Conservation (phyloP, 345 rosid species). For the Lenwebbia sp. region DNA sequence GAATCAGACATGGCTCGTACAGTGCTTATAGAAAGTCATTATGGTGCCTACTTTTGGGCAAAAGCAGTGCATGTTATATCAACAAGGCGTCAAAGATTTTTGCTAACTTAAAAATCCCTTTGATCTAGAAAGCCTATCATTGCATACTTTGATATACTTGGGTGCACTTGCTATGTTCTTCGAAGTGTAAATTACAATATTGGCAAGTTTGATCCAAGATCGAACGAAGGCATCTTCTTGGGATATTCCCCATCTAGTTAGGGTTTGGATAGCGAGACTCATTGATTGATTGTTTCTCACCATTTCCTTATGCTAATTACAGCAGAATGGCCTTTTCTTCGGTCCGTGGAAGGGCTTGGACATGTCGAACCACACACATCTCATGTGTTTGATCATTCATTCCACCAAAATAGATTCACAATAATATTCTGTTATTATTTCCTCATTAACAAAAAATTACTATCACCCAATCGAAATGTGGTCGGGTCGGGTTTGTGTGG, state of each 20-base stretch:
- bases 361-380: neutral
- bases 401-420: neutral
- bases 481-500: too few species aligned
- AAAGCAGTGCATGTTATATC: too few species aligned
- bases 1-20: too few species aligned
- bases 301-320: neutral
- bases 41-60: too few species aligned
- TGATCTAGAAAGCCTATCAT: neutral
- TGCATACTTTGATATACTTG: neutral
- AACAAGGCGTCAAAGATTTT: too few species aligned
- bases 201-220: neutral
- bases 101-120: too few species aligned
- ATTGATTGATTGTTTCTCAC: neutral
- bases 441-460: neutral
- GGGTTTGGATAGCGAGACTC: neutral
- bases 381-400: neutral
- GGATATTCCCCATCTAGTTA: neutral
- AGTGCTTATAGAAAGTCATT: too few species aligned
- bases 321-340: neutral
- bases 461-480: too few species aligned
- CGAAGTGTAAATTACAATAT: neutral
- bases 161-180: neutral
- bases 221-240: too few species aligned
- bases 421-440: neutral
- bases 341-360: neutral